Conservation (phyloP, 139 green algal species). For the Trebouxia sp. region DNA sequence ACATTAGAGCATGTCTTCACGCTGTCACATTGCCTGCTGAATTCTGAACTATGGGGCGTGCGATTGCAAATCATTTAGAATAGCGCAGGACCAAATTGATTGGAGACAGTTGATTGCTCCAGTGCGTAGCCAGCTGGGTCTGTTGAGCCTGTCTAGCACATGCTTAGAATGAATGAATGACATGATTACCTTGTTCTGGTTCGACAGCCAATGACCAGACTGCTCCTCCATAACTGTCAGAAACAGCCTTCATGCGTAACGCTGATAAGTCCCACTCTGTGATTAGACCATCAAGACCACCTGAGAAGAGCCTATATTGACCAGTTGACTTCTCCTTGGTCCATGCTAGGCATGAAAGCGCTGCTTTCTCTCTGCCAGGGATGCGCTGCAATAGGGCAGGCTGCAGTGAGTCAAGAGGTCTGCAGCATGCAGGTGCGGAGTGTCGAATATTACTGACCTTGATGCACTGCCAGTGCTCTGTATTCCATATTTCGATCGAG, state of each 20-base stretch:
- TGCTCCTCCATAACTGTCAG: slow-evolving; percentile 82
- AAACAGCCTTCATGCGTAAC: not conserved
- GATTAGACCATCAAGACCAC: slow-evolving; percentile 74
- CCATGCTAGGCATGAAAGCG: slow-evolving; percentile 74
- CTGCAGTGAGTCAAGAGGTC: not conserved
- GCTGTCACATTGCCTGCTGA: too few species aligned
- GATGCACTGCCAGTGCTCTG: slow-evolving; percentile 49
- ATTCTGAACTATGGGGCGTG: too few species aligned
- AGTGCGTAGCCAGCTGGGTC: too few species aligned
- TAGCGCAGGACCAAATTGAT: too few species aligned
- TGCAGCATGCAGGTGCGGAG: too few species aligned
- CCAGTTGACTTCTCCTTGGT: slow-evolving; percentile 44
- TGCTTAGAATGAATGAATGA: not conserved
- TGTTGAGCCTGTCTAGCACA: too few species aligned
- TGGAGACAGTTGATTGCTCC: too few species aligned
- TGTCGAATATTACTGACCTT: slow-evolving; percentile 44
- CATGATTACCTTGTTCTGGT: slow-evolving; percentile 37
- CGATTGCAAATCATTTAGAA: too few species aligned
- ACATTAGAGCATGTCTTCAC: too few species aligned
- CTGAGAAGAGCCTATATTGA: slow-evolving; percentile 68
- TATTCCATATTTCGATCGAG: slow-evolving; percentile 86
- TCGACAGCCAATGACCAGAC: slow-evolving; percentile 79
- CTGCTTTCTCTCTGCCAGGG: slow-evolving; percentile 54
- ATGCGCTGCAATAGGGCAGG: slow-evolving; percentile 55
- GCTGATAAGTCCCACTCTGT: slow-evolving; percentile 69